Percentiles rank a stretch among this genome's conserved stretches.
phyloP scores from a whole-genome alignment of 23 red algal genomes.

The Chondrus crispus region DNA sequence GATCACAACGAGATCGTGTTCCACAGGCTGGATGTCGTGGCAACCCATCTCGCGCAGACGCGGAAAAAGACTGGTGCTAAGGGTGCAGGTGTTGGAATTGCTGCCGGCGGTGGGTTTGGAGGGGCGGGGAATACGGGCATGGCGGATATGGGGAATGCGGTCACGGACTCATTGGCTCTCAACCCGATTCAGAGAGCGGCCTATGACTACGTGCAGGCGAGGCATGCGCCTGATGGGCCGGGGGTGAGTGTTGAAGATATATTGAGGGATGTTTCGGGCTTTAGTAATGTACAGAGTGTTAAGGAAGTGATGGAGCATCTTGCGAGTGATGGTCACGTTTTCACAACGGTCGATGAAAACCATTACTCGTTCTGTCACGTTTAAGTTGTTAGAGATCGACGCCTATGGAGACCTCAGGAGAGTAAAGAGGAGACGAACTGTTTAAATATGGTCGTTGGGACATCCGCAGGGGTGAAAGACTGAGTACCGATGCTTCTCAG shows the following conservation, averaged over 20 bases:
- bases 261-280: background rate
- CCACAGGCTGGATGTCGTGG: conserved; percentile 30
- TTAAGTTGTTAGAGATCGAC: no score
- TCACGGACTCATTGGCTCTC: background rate
- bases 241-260: conserved; percentile 44
- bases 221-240: background rate
- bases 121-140: background rate
- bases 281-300: background rate
- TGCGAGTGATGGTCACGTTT: conserved; percentile 46
- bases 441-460: no score
- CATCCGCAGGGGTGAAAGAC: no score
- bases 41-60: conserved; percentile 25
- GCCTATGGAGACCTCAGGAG: no score
- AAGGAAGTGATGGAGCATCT: conserved; percentile 30
- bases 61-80: background rate
- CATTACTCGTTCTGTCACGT: conserved; percentile 43
- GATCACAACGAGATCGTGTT: conserved; percentile 55
- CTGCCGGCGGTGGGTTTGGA: background rate
- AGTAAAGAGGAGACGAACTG: no score
- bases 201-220: conserved; percentile 31
- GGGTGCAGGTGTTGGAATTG: background rate
- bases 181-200: conserved; percentile 10
- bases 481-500: no score
- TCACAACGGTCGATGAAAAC: conserved; percentile 53
- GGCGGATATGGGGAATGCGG: background rate